Base-by-base conservation (phyloP, 1,284 basidiomycete species). In the Pseudozyma sp. region DNA sequence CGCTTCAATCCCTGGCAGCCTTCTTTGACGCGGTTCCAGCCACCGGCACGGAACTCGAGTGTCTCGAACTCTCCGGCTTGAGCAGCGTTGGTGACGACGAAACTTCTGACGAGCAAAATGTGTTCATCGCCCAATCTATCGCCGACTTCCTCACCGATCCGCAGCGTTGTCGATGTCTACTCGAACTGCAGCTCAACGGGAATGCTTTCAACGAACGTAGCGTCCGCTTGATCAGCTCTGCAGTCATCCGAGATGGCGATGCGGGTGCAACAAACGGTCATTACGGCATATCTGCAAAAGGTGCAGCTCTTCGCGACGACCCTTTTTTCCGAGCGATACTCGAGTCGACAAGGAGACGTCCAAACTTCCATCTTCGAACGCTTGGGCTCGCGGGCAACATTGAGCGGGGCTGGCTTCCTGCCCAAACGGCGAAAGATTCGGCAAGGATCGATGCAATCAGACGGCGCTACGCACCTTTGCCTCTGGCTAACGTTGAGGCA, bases 1-100 rank as follows among this genome's bases (percentile, higher is more conserved):
- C 35, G 30, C 10, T 43, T 1, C 29, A 48, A 7, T 56, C 50
- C 10, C 8, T 74, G 5, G 33, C 54, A 6, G 57, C 71, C 19
- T 69, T 74, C 17, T 33, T 74, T 33, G 71, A 74, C 29, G 50
- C 58, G 17, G 43, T 74, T 1, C 66, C 71, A 2, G 14, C 54
- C 13, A 44, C 19, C 1, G 70, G 70, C 3, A 68, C 64, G 1
- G 17, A 60, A 2, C 40, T 73, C 4, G 57, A 61, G 19, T 30
- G 24, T 29, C 33, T 69, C 5, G 58, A 66, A 33, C 11, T 68
- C 8, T 60, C 52, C 1, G 37, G 37, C 24, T 43, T 69, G n/a
- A 53, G 52, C 30, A 35, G 13, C 24, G 1, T 17, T 1, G 19
- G 33, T 31, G 45, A 66, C 35, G 31, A 40, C 2, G 55, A 30